phyloP scores from a whole-genome alignment of 768 basidiomycete species.

The Harrya chromipes region DNA sequence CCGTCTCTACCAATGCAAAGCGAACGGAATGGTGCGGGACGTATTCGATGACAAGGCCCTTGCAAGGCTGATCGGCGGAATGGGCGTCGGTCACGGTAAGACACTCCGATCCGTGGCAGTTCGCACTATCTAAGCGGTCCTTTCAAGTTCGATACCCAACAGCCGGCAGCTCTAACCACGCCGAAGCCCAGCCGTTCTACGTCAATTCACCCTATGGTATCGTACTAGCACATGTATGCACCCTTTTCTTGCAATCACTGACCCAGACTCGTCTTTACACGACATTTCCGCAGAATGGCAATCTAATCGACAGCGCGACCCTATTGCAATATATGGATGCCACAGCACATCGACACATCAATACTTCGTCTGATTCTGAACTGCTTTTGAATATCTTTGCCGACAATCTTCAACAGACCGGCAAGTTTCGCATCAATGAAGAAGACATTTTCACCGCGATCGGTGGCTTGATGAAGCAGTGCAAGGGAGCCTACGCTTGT shows the following conservation, averaged over 20 bases:
- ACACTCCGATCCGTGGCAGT: background rate
- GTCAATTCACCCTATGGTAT: conserved; percentile 99
- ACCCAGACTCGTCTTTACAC: conserved; percentile 2
- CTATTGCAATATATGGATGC: conserved; percentile 95
- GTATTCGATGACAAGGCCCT: conserved; percentile 85
- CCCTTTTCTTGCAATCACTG: background rate
- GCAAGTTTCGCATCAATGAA: conserved; percentile 98
- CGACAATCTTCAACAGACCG: conserved; percentile 95
- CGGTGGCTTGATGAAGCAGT: conserved; percentile 81
- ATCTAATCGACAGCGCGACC: conserved; percentile 87
- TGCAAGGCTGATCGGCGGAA: conserved; percentile 78
- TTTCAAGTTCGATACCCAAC: conserved; percentile 90
- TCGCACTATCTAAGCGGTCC: conserved; percentile 11
- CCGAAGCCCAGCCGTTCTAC: conserved; percentile 99
- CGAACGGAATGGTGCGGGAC: conserved; percentile 98
- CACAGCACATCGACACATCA: conserved; percentile 96
- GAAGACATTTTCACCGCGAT: conserved; percentile 98
- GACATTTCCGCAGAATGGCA: conserved; percentile 73
- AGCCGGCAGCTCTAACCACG: conserved; percentile 93
- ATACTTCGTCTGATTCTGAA: conserved; percentile 98
- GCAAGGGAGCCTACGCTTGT: conserved; percentile 93
- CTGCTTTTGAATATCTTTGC: conserved; percentile 96
- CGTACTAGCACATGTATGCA: conserved; percentile 86
- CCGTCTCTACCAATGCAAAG: conserved; percentile 96
- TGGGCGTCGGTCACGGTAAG: conserved; percentile 97